Evolutionary conservation across 116 monocot genomes (phyloP).

Genomic region (Zostera marina): DNA sequence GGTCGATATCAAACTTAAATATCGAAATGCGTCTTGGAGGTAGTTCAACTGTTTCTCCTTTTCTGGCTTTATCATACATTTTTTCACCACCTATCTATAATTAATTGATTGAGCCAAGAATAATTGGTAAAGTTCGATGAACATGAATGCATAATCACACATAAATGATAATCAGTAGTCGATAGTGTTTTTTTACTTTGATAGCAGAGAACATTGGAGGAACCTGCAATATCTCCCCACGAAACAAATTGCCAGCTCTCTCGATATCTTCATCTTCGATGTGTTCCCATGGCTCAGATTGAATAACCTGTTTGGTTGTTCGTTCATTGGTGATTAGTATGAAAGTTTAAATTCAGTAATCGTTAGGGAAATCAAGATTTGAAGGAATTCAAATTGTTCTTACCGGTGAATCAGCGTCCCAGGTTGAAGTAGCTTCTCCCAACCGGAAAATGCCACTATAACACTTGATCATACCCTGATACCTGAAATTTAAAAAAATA

Average conservation of each 20-base stretch:
- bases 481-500: conserved; percentile 20
- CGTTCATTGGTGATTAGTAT: no score
- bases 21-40: conserved; percentile 88
- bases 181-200: conserved; percentile 60
- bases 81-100: conserved; percentile 78
- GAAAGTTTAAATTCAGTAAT: no score
- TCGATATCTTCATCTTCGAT: conserved; percentile 78
- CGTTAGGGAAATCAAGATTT: no score
- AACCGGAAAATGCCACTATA: conserved; percentile 92
- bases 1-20: conserved; percentile 77
- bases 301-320: conserved; percentile 69
- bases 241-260: conserved; percentile 51
- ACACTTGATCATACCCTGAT: conserved; percentile 93
- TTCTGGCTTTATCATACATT: conserved; percentile 95
- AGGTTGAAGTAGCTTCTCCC: conserved; percentile 97
- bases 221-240: conserved; percentile 97
- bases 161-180: no score
- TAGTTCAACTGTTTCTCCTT: conserved; percentile 84
- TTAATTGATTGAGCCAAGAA: background rate
- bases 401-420: conserved; percentile 99
- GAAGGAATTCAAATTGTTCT: background rate
- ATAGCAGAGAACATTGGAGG: conserved; percentile 99
- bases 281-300: conserved; percentile 96
- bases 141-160: no score
- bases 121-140: no score